A percentile compares a stretch with the other conserved stretches of the same genome.
These are phyloP conservation scores for Pichiaceae sp. DNA, from an alignment of 1,139 yeast genomes.

Conservation along the genomic window DNA sequence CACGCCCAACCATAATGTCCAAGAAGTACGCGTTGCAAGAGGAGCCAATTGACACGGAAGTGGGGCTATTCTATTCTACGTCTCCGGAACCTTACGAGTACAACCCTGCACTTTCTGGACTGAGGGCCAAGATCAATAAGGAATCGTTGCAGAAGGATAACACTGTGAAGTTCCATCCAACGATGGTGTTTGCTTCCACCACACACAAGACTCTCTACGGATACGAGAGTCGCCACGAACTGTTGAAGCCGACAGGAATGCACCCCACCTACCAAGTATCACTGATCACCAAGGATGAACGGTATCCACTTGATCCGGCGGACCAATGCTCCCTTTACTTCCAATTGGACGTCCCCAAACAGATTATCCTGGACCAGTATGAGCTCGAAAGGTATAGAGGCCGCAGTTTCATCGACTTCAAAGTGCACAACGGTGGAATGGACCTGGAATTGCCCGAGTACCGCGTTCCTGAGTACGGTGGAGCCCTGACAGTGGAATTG, in stretches of 20 bases:
- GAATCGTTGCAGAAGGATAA: conserved; percentile 1
- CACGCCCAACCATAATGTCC: conserved; percentile 6
- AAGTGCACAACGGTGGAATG: conserved; percentile 10
- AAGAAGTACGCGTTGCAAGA: conserved; percentile 3
- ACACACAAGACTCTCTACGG: conserved; percentile 12
- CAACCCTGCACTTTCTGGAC: conserved; percentile 17
- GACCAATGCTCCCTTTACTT: conserved; percentile 14
- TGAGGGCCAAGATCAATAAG: conserved; percentile 8
- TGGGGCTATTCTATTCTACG: conserved; percentile 17
- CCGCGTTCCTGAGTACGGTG: conserved; percentile 17
- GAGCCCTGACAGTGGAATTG: conserved; percentile 11
- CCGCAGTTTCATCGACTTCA: conserved; percentile 1
- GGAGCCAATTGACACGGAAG: conserved; percentile 8
- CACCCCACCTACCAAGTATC: conserved; percentile 16
- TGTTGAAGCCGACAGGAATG: conserved; percentile 12
- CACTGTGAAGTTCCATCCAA: conserved; percentile 11
- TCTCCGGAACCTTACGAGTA: conserved; percentile 9
- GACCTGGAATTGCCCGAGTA: conserved; percentile 24
- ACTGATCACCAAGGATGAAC: conserved; percentile 2
- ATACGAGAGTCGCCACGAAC: conserved; percentile 7
- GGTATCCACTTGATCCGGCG: conserved; percentile 2
- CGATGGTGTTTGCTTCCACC: conserved; percentile 15
- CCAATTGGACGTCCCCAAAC: conserved; percentile 15
- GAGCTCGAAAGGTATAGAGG: conserved; percentile 10
- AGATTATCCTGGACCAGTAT: conserved; percentile 18